Conservation (phyloP, 2,329 filamentous ascomycete genomes). For the Aspergillus chevalieri region DNA sequence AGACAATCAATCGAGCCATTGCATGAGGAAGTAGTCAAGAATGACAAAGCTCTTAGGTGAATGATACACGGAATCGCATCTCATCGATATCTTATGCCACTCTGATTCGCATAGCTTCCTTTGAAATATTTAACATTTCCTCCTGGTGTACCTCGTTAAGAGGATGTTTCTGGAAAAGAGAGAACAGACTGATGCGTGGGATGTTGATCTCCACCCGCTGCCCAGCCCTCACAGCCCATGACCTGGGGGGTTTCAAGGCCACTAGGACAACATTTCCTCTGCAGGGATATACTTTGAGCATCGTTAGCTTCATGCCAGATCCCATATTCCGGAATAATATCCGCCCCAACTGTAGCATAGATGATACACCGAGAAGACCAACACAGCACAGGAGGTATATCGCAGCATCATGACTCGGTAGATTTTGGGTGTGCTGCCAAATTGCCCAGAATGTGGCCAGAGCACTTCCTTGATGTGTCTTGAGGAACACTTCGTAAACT, state of each 20-base stretch:
- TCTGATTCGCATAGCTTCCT: no score
- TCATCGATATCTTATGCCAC: no score
- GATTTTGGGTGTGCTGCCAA: constrained; percentile 6
- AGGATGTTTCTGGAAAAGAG: constrained; percentile 21
- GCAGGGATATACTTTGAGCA: constrained; percentile 1
- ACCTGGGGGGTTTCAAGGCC: constrained; percentile 3
- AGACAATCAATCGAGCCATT: no score
- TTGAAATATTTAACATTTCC: no score
- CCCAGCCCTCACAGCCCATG: constrained; percentile 14
- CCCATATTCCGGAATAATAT: constrained; percentile 8
- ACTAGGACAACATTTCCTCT: constrained; percentile 5
- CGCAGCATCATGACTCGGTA: not conserved
- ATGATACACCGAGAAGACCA: not conserved
- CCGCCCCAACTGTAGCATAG: not conserved
- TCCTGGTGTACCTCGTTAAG: no score
- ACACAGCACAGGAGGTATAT: not conserved
- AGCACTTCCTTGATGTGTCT: constrained; percentile 6
- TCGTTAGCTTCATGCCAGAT: constrained; percentile 3
- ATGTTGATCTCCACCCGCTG: constrained; percentile 17
- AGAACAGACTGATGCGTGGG: constrained; percentile 13
- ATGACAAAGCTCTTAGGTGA: no score
- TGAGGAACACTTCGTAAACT: constrained; percentile 14
- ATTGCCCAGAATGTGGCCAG: constrained; percentile 8
- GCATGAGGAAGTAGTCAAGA: no score
- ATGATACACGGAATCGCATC: no score